Base-by-base conservation (phyloP, 306 rosid genomes). In the Mimosa pudica region DNA sequence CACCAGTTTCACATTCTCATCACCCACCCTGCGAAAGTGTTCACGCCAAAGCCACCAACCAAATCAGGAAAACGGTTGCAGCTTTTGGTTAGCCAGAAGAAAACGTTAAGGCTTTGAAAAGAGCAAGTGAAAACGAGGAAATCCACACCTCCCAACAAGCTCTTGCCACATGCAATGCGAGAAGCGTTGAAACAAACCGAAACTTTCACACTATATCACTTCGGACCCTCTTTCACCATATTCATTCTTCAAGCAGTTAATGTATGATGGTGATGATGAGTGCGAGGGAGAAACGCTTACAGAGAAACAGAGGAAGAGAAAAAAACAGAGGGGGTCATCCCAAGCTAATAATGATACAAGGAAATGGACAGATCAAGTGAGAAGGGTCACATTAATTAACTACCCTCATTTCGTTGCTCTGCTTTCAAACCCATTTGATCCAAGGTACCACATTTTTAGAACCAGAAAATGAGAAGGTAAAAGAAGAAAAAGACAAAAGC, bases 151-250 rank as follows among this genome's bases (percentile, higher is more conserved):
- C 66, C 48, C 8, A 76, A 77, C 18, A 13, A 66, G 20, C 73
- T 60, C 61, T 57, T 18, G 71, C 60, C 3, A 38, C 72, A 32
- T 47, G 57, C 8, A 51, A 71, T 77, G 81, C 75, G 81, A 81
- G 84, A 75, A 73, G 73, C 30, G 6, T 13, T 45, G 72, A 77
- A 83, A 49, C 57, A 77, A 69, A 83, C 75, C 68, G 69, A 49
- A 71, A 74, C 65, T 57, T 82, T 86, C 81, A 84, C 81, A 84
- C 82, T 73, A 79, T 87, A 57, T 81, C 20, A 68, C 8, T 70
- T 70, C 20, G 89, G 82, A 84, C 73, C 49, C 18, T 76, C 61
- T 20, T 9, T 79, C 72, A 72, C 17, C 85, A 77, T 86, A 85
- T 87, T 80, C 70, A 85, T 87, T 80, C 70, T 62, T 80, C 35